Percentiles rank a stretch among this genome's conserved stretches.
Conservation (phyloP, 345 rosid genomes). For the Fremontodendron californicum region DNA sequence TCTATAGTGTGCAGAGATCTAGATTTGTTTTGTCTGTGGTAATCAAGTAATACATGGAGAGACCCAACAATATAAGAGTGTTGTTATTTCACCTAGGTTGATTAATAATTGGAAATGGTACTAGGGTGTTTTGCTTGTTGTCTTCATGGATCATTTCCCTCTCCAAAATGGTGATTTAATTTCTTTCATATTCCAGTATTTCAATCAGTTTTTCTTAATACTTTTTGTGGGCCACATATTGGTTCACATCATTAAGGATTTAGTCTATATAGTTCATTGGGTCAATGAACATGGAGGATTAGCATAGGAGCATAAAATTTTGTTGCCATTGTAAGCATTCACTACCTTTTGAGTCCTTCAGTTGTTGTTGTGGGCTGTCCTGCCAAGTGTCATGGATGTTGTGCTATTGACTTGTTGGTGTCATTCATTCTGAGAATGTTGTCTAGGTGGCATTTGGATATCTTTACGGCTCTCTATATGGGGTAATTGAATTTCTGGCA, state of each 20-base stretch:
- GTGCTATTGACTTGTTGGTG: background rate
- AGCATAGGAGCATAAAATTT: background rate
- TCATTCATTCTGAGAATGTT: background rate
- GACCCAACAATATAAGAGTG: background rate
- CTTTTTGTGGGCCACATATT: background rate
- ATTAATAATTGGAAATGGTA: background rate
- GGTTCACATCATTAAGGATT: background rate
- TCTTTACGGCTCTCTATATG: background rate
- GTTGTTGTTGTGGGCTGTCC: background rate
- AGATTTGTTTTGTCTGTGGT: background rate
- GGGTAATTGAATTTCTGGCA: background rate
- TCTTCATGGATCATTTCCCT: background rate
- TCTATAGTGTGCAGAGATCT: background rate
- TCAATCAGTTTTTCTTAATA: too few species aligned
- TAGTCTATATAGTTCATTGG: background rate
- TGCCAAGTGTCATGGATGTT: background rate
- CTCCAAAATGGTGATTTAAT: background rate
- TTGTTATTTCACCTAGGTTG: background rate
- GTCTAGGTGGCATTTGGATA: background rate
- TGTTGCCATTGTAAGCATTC: background rate
- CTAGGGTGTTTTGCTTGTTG: background rate
- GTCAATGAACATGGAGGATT: background rate
- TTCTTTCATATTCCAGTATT: background rate
- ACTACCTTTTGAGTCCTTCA: background rate
- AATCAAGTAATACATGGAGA: background rate